Base-by-base conservation (phyloP, 202 grass and related monocot species). In the Setaria viridis region DNA sequence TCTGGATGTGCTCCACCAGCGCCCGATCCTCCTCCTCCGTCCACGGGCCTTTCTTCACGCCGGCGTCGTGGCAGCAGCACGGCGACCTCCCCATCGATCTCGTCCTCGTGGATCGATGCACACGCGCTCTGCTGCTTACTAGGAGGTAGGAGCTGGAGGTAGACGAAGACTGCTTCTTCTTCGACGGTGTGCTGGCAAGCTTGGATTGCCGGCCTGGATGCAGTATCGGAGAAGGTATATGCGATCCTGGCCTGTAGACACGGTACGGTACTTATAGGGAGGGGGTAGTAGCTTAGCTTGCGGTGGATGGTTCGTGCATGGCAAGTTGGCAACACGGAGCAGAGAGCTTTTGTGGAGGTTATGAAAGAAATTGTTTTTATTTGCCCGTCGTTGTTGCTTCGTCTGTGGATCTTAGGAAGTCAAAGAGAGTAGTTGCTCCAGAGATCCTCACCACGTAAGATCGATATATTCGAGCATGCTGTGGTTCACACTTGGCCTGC, bases 41-140 rank as follows among this genome's bases (percentile, higher is more conserved):
- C 91, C 91, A 93, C 13, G 88, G 85, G 14, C 85, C 91, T 0
- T 78, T 93, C 62, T 88, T 93, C 81, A 93, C 80, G 8, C 74
- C 65, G 7, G 77, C 71, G 62, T 81, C 80, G 32, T 88, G 77
- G 63, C 77, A 81, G 84, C 88, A 88, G 88, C 88, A 90, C 51
- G 91, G 91, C 2, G 91, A 80, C 71, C 78, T 93, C 76, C 84
- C 88, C 91, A 90, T 93, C 54, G 39, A 41, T 41, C 39, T 41
- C 39, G 4, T 41, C 39, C 25, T 25, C 25, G 25, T 25, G 25
- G 25, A 25, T 25, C 25, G 25, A 25, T 25, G 25, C 25, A 25
- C 25, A 25, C 25, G 25, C 25, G 25, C 25, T 25, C 25, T 25
- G 25, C 25, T 25, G 25, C 25, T 25, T 25, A 25, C 25, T 25